Conservation (phyloP, 768 basidiomycete species). For the Lentinula sp. region DNA sequence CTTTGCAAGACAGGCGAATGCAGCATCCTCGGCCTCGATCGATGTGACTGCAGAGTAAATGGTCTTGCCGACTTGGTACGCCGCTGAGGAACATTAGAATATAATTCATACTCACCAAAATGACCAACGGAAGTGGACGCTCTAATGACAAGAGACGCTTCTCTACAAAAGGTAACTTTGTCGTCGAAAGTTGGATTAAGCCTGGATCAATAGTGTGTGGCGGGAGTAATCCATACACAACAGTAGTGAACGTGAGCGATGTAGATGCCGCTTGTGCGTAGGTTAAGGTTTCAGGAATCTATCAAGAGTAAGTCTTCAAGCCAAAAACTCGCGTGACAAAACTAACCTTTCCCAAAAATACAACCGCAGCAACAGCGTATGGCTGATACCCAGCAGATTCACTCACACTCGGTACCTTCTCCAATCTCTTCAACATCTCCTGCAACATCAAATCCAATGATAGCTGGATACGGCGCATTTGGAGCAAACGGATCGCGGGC, state of each 20-base stretch:
- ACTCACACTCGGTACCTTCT: slow-evolving; percentile 48
- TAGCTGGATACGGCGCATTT: slow-evolving; percentile 34
- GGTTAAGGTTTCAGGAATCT: slow-evolving; percentile 40
- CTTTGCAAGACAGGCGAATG: neutral
- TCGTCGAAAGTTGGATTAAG: slow-evolving; percentile 31
- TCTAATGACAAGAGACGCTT: slow-evolving; percentile 41
- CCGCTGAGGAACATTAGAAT: neutral
- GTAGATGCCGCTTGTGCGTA: slow-evolving; percentile 45
- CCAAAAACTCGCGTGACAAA: slow-evolving; percentile 6
- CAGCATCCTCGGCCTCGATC: neutral
- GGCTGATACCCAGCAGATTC: slow-evolving; percentile 36
- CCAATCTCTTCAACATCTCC: slow-evolving; percentile 48
- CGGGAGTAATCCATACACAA: slow-evolving; percentile 42
- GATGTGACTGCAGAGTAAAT: neutral
- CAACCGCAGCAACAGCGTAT: slow-evolving; percentile 33
- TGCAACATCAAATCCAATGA: slow-evolving; percentile 44
- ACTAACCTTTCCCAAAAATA: slow-evolving; percentile 32
- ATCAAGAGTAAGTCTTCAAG: neutral
- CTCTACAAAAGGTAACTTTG: slow-evolving; percentile 29
- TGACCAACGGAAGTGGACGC: slow-evolving; percentile 45
- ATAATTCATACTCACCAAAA: slow-evolving; percentile 25
- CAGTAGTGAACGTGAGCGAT: slow-evolving; percentile 41
- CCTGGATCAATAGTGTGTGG: slow-evolving; percentile 30
- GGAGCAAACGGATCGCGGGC: slow-evolving; percentile 23
- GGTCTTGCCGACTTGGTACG: neutral